phyloP scores from a whole-genome alignment of 257 asterid genomes.

The Linderniella brevidens region DNA sequence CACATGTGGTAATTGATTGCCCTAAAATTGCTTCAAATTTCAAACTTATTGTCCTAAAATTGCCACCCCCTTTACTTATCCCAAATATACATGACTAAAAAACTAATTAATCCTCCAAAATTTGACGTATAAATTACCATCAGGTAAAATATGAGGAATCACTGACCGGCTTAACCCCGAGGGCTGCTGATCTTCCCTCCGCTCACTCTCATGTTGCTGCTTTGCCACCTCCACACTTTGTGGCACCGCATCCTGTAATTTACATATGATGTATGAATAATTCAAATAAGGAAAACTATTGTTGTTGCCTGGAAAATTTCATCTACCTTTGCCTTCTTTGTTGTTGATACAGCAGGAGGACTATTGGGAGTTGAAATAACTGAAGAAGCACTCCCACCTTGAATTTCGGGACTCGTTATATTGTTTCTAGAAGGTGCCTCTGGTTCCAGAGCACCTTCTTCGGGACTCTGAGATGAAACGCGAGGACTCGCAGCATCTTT shows the following conservation, averaged over 20 bases:
- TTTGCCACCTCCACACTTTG: slow-evolving; percentile 26
- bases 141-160: background rate
- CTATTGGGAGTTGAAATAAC: slow-evolving; percentile 21
- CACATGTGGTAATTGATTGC: too few relatives aligned
- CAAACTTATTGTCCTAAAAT: too few relatives aligned
- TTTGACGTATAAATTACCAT: too few relatives aligned
- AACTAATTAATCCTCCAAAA: too few relatives aligned
- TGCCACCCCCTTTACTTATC: too few relatives aligned
- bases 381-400: slow-evolving; percentile 8
- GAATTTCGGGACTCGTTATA: background rate
- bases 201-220: slow-evolving; percentile 48
- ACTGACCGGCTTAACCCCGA: slow-evolving; percentile 40
- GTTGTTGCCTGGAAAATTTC: too few relatives aligned
- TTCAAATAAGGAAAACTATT: too few relatives aligned
- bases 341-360: slow-evolving; percentile 15
- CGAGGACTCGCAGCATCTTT: slow-evolving; percentile 12
- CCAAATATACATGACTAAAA: too few relatives aligned
- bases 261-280: background rate
- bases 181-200: slow-evolving; percentile 52
- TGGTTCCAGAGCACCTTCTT: slow-evolving; percentile 13
- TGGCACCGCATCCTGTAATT: slow-evolving; percentile 41
- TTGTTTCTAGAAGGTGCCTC: slow-evolving; percentile 23
- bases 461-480: slow-evolving; percentile 13
- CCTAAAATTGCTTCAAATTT: too few relatives aligned
- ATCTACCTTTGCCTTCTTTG: slow-evolving; percentile 23